A percentile compares a stretch with the other conserved stretches of the same genome.
These are phyloP conservation scores for Ceratocystiopsis brevicomis DNA, from an alignment of 2,329 filamentous ascomycete genomes.

Conservation along the genomic window DNA sequence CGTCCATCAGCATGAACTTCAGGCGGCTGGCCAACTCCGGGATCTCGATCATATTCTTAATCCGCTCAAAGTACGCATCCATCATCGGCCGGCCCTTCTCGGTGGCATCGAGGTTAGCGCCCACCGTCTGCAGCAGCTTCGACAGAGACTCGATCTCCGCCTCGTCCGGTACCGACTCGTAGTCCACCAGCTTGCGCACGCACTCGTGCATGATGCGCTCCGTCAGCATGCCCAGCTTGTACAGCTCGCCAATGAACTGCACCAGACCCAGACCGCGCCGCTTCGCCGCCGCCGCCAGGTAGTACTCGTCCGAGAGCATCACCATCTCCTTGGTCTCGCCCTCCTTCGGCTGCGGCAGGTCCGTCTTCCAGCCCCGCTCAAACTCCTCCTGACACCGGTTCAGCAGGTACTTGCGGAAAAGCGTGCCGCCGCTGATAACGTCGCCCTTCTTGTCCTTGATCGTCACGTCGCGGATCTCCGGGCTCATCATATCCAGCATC, in stretches of 20 bases:
- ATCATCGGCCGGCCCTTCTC: slow-evolving; percentile 76
- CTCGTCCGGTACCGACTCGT: slow-evolving; percentile 81
- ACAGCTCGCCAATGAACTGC: slow-evolving; percentile 97
- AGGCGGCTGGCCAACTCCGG: slow-evolving; percentile 71
- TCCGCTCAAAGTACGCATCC: slow-evolving; percentile 84
- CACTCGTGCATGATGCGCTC: slow-evolving; percentile 99
- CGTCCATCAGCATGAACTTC: slow-evolving; percentile 92
- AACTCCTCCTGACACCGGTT: slow-evolving; percentile 99
- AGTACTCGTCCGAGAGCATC: slow-evolving; percentile 93
- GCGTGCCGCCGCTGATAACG: slow-evolving; percentile 73
- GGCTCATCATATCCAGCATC: slow-evolving; percentile 89
- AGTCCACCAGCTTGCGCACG: slow-evolving; percentile 91
- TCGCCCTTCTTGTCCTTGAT: slow-evolving; percentile 81
- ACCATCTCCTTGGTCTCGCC: slow-evolving; percentile 61
- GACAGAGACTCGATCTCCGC: slow-evolving; percentile 90
- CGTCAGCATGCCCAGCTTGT: slow-evolving; percentile 96
- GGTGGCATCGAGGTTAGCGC: slow-evolving; percentile 62
- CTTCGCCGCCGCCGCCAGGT: slow-evolving; percentile 82
- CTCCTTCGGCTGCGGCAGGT: slow-evolving; percentile 59
- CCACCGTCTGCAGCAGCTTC: slow-evolving; percentile 82
- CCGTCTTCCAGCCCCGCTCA: slow-evolving; percentile 88
- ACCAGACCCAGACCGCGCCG: slow-evolving; percentile 92
- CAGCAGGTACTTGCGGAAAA: slow-evolving; percentile 96
- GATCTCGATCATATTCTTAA: slow-evolving; percentile 62
- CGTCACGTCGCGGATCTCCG: slow-evolving; percentile 86